Percentiles rank a stretch among this genome's conserved stretches.
Conservation (phyloP, 257 asterid genomes). For the Eustoma russellianum region DNA sequence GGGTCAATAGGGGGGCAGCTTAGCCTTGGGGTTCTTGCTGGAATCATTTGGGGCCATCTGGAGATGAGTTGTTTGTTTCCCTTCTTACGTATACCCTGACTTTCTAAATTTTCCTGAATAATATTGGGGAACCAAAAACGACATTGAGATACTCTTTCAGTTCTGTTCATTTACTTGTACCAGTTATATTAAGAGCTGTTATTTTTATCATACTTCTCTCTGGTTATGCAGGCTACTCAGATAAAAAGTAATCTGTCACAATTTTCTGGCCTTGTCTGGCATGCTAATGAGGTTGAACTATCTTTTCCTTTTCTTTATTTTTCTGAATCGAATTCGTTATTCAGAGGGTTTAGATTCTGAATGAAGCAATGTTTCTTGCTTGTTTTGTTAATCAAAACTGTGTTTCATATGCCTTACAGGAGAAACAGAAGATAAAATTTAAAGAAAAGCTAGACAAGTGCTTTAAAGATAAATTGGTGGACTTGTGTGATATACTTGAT, state of each 20-base stretch:
- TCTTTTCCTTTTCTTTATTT: neutral
- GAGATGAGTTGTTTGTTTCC: too few species aligned
- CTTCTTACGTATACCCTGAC: too few species aligned
- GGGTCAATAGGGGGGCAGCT: too few species aligned
- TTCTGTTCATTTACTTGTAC: too few species aligned
- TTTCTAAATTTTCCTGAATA: neutral
- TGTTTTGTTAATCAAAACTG: neutral
- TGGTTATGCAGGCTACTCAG: conserved; percentile 60
- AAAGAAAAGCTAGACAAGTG: conserved; percentile 85
- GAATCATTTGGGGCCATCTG: too few species aligned
- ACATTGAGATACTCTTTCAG: too few species aligned
- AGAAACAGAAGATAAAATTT: conserved; percentile 59
- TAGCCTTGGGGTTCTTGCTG: too few species aligned
- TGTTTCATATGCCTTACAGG: conserved; percentile 34
- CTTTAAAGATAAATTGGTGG: conserved; percentile 74
- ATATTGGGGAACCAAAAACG: too few species aligned
- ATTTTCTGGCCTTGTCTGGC: conserved; percentile 95
- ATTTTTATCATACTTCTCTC: neutral
- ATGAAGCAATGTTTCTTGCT: neutral
- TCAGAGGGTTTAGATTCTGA: neutral
- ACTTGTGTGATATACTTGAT: conserved; percentile 75
- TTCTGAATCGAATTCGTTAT: neutral
- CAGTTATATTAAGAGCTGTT: too few species aligned
- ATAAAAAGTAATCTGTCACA: conserved; percentile 62
- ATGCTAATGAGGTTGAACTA: conserved; percentile 59